Conservation (phyloP, 345 rosid species). For the Carallia brachiata region DNA sequence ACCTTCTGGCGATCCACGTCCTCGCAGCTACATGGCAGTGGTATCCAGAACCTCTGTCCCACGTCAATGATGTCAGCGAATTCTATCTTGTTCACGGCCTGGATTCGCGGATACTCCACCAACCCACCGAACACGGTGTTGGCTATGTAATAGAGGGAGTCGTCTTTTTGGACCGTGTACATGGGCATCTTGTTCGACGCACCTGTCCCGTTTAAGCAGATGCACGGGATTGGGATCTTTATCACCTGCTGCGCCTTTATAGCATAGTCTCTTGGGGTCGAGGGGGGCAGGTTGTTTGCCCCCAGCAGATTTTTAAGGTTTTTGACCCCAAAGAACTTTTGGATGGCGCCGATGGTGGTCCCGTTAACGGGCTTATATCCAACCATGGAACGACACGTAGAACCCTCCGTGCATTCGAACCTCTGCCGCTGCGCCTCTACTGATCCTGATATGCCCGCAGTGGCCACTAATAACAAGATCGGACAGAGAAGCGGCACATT, state of each 20-base stretch:
- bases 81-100: conserved; percentile 26
- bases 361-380: conserved; percentile 50
- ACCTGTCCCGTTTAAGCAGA: conserved; percentile 57
- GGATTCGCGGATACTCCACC: conserved; percentile 30
- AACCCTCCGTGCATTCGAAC: conserved; percentile 44
- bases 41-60: conserved; percentile 52
- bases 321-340: conserved; percentile 47
- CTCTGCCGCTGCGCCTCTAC: background rate
- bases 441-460: conserved; percentile 1
- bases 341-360: conserved; percentile 42
- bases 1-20: conserved; percentile 19
- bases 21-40: conserved; percentile 36
- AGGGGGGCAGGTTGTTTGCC: conserved; percentile 48
- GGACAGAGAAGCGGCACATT: too few species aligned
- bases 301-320: conserved; percentile 45
- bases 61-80: conserved; percentile 12
- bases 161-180: conserved; percentile 45
- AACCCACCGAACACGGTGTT: conserved; percentile 31
- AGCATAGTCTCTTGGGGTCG: conserved; percentile 31
- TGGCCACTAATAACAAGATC: too few species aligned
- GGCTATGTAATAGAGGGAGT: conserved; percentile 42
- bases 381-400: conserved; percentile 43
- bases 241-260: conserved; percentile 9
- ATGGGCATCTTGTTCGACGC: conserved; percentile 37
- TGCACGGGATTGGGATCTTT: conserved; percentile 57